These are phyloP conservation scores for Coemansia pectinata DNA, from an alignment of 192 early-diverging fungal species.

Conservation along the genomic window DNA sequence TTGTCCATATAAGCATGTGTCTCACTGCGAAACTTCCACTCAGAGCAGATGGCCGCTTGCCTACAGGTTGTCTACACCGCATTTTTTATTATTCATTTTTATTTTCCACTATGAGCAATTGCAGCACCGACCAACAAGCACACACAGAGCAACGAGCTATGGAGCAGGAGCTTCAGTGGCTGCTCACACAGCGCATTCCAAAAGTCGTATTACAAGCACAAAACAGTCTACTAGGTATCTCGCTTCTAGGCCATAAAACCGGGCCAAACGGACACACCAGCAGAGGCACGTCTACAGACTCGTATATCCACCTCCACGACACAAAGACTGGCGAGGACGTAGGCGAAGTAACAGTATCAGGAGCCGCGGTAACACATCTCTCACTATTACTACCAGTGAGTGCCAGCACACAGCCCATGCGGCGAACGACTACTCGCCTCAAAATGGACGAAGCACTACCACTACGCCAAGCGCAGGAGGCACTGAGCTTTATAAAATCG, in stretches of 20 bases:
- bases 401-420: constrained; percentile 18
- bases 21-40: background rate
- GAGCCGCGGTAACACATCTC: constrained; percentile 33
- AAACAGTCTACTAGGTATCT: constrained; percentile 8
- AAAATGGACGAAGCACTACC: constrained; percentile 37
- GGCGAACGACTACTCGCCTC: constrained; percentile 26
- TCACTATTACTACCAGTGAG: constrained; percentile 19
- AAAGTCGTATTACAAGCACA: constrained; percentile 11
- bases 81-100: background rate
- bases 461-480: constrained; percentile 35
- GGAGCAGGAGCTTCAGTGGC: constrained; percentile 32
- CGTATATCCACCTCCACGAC: constrained; percentile 4
- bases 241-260: constrained; percentile 12
- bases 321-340: constrained; percentile 5
- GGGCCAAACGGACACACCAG: background rate
- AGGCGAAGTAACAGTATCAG: constrained; percentile 29
- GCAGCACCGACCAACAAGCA: too few relatives aligned
- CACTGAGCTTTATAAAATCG: constrained; percentile 27
- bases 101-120: background rate
- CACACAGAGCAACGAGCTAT: constrained; percentile 1
- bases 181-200: constrained; percentile 41
- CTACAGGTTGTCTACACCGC: background rate
- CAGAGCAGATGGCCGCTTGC: background rate
- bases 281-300: constrained; percentile 10
- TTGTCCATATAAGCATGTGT: background rate